Evolutionary conservation across 1,284 basidiomycete genomes (phyloP).

Genomic region (Apiotrichum veenhuisii): DNA sequence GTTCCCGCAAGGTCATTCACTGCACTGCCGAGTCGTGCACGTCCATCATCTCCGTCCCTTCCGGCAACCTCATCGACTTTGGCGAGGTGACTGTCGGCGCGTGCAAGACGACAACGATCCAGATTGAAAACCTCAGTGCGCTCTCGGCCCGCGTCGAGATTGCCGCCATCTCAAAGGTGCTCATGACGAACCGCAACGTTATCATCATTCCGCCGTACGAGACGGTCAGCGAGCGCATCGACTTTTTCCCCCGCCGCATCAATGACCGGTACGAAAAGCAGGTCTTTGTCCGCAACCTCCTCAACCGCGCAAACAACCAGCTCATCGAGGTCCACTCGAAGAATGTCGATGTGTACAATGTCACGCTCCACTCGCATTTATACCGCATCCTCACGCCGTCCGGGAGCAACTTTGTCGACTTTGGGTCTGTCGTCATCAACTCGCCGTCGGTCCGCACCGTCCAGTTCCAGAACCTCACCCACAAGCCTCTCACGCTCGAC

Average conservation of each 20-base stretch:
- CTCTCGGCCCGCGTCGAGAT: constrained; percentile 53
- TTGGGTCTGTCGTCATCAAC: constrained; percentile 54
- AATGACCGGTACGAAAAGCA: constrained; percentile 55
- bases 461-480: constrained; percentile 51
- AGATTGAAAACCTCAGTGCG: constrained; percentile 51
- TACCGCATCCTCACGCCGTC: constrained; percentile 55
- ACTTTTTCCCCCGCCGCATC: constrained; percentile 54
- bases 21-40: constrained; percentile 52
- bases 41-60: constrained; percentile 50
- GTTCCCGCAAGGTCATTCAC: constrained; percentile 22
- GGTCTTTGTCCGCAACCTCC: constrained; percentile 50
- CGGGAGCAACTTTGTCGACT: constrained; percentile 54
- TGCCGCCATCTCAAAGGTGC: constrained; percentile 54
- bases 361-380: constrained; percentile 54
- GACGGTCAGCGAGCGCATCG: constrained; percentile 52
- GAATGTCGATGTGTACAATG: constrained; percentile 54
- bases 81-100: constrained; percentile 54
- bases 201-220: constrained; percentile 52
- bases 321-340: constrained; percentile 52
- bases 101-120: constrained; percentile 47
- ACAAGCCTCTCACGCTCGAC: constrained; percentile 47
- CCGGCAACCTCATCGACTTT: constrained; percentile 50
- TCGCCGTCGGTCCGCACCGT: constrained; percentile 51
- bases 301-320: constrained; percentile 49
- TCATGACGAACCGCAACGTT: constrained; percentile 53